Evolutionary conservation across 768 basidiomycete species (phyloP).

Genomic region (Lactarius sp.): DNA sequence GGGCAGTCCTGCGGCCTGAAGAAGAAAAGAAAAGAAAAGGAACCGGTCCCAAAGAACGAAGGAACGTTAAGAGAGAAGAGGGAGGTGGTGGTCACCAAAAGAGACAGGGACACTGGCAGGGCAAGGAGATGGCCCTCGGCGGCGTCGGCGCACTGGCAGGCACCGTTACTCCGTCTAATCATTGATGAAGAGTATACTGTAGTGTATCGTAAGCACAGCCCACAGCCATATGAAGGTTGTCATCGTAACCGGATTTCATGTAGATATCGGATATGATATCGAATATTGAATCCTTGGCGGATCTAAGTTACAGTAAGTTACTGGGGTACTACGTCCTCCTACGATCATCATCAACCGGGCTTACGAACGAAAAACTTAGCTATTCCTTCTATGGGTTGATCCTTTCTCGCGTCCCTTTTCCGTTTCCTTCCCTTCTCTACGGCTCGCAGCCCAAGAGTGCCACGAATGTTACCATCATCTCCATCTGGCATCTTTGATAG

Average conservation of each 20-base stretch:
- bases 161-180: no score
- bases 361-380: conserved; percentile 43
- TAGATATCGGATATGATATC: no score
- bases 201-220: not conserved
- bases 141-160: no score
- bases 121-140: no score
- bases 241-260: not conserved
- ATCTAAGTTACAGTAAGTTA: no score
- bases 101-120: not conserved
- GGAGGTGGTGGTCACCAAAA: conserved; percentile 7
- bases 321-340: no score
- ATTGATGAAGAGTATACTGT: no score
- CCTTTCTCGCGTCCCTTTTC: conserved; percentile 31
- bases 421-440: conserved; percentile 27
- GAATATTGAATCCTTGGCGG: no score
- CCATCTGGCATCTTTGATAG: conserved; percentile 44
- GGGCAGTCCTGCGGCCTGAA: conserved; percentile 34
- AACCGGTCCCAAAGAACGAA: conserved; percentile 21
- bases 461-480: conserved; percentile 27
- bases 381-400: conserved; percentile 35
- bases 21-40: conserved; percentile 19
- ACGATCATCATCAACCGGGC: not conserved
- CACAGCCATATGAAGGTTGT: not conserved
- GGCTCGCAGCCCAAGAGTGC: conserved; percentile 17
- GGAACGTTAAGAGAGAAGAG: conserved; percentile 3